Percentiles rank a stretch among this genome's conserved stretches.
Evolutionary conservation across 202 grass and related monocot genomes (phyloP).

Genomic region (Thinopyrum obtusiflorum): DNA sequence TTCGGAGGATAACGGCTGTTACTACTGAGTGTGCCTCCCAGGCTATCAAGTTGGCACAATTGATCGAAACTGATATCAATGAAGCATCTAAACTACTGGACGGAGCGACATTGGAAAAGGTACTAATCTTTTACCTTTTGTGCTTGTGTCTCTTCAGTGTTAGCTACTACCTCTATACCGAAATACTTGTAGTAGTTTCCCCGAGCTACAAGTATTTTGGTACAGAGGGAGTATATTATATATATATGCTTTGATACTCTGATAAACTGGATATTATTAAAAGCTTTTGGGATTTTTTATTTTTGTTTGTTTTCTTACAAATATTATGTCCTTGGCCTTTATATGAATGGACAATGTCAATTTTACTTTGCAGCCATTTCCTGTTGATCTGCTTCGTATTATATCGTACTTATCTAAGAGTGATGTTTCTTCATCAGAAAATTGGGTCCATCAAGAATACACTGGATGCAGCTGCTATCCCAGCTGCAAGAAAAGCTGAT

Average conservation of each 20-base stretch:
- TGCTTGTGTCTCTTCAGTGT: neutral
- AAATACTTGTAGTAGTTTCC: too few relatives aligned
- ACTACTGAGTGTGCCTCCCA: slow-evolving; percentile 64
- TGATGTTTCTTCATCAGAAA: slow-evolving; percentile 52
- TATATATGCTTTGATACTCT: too few relatives aligned
- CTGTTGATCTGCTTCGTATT: neutral
- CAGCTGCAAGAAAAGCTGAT: slow-evolving; percentile 82
- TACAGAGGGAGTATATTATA: too few relatives aligned
- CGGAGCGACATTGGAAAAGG: slow-evolving; percentile 66
- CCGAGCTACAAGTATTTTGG: too few relatives aligned
- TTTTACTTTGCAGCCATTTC: slow-evolving; percentile 9
- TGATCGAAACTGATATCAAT: slow-evolving; percentile 56
- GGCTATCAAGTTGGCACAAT: slow-evolving; percentile 62
- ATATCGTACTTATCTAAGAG: slow-evolving; percentile 10
- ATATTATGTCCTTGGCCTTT: neutral
- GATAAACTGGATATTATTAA: too few relatives aligned
- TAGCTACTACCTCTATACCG: too few relatives aligned
- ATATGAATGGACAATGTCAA: neutral
- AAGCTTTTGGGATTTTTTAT: neutral
- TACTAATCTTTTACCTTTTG: slow-evolving; percentile 11
- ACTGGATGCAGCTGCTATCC: slow-evolving; percentile 74
- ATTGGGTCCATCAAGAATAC: slow-evolving; percentile 70
- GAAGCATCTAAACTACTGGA: slow-evolving; percentile 53
- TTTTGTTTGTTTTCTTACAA: neutral
- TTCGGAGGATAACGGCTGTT: slow-evolving; percentile 85